Percentiles rank a stretch among this genome's conserved stretches.
phyloP scores from a whole-genome alignment of 495 filamentous ascomycete genomes.

The Penicillium egyptiacum region DNA sequence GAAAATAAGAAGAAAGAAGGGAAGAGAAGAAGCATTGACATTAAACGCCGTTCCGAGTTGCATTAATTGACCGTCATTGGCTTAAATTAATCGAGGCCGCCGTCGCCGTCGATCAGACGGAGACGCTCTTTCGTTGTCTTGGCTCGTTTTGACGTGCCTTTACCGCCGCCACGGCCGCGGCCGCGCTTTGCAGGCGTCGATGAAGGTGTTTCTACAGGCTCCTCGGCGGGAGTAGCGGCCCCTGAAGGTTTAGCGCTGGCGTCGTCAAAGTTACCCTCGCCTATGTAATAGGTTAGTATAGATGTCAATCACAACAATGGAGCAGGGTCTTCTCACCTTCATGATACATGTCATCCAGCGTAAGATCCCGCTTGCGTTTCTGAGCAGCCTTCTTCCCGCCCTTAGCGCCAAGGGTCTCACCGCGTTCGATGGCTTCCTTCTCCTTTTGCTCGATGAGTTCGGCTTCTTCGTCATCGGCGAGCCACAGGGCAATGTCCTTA shows the following conservation, averaged over 20 bases:
- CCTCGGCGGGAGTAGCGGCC: constrained; percentile 74
- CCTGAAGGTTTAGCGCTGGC: constrained; percentile 75
- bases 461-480: constrained; percentile 92
- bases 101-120: constrained; percentile 79
- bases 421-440: constrained; percentile 68
- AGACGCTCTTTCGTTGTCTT: constrained; percentile 89
- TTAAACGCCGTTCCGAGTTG: constrained; percentile 37
- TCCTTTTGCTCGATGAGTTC: constrained; percentile 88
- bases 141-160: constrained; percentile 73
- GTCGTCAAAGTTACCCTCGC: constrained; percentile 93
- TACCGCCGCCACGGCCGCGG: constrained; percentile 46
- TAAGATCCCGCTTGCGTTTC: constrained; percentile 74
- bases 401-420: constrained; percentile 50
- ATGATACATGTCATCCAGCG: constrained; percentile 96
- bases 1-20: constrained; percentile 18
- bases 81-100: constrained; percentile 41
- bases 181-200: constrained; percentile 54
- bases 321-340: constrained; percentile 61
- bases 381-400: constrained; percentile 55
- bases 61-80: constrained; percentile 24
- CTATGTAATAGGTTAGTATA: constrained; percentile 48
- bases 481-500: constrained; percentile 95
- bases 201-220: constrained; percentile 45
- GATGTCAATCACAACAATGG: background rate
- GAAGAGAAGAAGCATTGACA: constrained; percentile 16